Percentiles rank a stretch among this genome's conserved stretches.
Evolutionary conservation across 345 rosid genomes (phyloP).

Genomic region (Acer yangbiense): DNA sequence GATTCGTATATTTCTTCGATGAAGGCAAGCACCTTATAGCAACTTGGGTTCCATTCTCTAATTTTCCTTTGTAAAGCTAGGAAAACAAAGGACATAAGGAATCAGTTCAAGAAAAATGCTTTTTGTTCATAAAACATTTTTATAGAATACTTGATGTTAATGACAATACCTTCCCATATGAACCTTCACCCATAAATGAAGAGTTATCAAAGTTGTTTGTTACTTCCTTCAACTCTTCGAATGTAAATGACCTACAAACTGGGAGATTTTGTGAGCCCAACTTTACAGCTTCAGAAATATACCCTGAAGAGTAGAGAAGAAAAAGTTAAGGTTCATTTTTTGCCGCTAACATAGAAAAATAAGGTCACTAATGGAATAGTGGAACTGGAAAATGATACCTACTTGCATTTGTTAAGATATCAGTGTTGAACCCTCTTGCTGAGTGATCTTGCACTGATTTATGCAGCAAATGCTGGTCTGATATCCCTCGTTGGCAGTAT

Average conservation of each 20-base stretch:
- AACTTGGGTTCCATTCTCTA: constrained; percentile 47
- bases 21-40: constrained; percentile 51
- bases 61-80: constrained; percentile 50
- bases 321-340: constrained; percentile 1
- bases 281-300: constrained; percentile 34
- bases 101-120: no score
- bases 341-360: neutral
- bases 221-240: constrained; percentile 48
- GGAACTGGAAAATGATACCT: constrained; percentile 24
- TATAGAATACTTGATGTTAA: neutral
- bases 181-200: constrained; percentile 44
- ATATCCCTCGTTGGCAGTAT: constrained; percentile 36
- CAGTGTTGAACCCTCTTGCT: constrained; percentile 52
- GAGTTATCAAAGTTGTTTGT: constrained; percentile 44
- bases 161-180: constrained; percentile 44
- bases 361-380: neutral
- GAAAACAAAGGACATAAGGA: neutral
- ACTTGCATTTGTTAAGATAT: constrained; percentile 60
- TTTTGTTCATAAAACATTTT: neutral
- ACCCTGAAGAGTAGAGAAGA: constrained; percentile 31
- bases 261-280: constrained; percentile 34
- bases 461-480: constrained; percentile 55
- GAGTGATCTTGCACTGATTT: constrained; percentile 50
- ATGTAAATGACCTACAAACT: constrained; percentile 38
- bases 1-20: constrained; percentile 40